These are phyloP conservation scores for Chlorella sp. DNA, from an alignment of 139 green algal species.

Conservation along the genomic window DNA sequence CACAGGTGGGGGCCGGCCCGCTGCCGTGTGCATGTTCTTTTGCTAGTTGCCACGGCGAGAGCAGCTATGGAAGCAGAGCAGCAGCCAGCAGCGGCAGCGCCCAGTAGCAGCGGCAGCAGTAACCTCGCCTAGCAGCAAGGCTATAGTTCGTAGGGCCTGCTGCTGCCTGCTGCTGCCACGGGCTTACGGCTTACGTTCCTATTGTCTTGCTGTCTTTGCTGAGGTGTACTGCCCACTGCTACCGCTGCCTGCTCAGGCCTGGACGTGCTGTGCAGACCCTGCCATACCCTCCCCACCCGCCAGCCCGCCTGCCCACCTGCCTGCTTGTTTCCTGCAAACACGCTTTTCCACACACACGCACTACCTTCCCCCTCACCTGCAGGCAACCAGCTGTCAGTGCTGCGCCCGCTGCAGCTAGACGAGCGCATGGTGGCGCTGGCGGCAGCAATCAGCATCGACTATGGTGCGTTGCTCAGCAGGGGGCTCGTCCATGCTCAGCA, in stretches of 20 bases:
- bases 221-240: not conserved
- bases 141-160: too few species aligned
- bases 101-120: too few species aligned
- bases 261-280: not conserved
- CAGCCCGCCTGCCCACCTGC: not conserved
- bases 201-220: not conserved
- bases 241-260: not conserved
- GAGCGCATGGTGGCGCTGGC: slow-evolving; percentile 85
- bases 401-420: slow-evolving; percentile 48
- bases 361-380: not conserved
- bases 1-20: too few species aligned
- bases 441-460: slow-evolving; percentile 76
- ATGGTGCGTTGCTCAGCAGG: slow-evolving; percentile 26
- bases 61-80: too few species aligned
- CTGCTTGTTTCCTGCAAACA: slow-evolving; percentile 42
- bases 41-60: too few species aligned
- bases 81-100: too few species aligned
- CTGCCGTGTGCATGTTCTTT: too few species aligned
- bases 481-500: slow-evolving; percentile 35
- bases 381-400: slow-evolving; percentile 79
- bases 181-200: not conserved
- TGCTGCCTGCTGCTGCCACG: not conserved
- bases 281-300: not conserved
- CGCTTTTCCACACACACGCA: not conserved
- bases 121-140: too few species aligned